Evolutionary conservation across 768 basidiomycete species (phyloP).

Genomic region (Gautieria morchelliformis): DNA sequence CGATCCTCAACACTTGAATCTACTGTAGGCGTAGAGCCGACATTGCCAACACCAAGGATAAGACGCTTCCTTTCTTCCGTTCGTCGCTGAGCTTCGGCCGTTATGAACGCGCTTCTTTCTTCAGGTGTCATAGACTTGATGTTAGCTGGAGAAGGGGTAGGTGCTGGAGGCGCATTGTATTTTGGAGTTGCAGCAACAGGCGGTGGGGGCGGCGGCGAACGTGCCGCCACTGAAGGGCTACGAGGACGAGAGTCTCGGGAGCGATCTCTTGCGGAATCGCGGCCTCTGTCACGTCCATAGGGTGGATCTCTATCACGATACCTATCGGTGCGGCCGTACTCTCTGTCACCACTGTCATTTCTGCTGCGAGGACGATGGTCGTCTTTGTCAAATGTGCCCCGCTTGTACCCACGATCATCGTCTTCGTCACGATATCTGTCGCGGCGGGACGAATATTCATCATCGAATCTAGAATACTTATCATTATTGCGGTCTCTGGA

Average conservation of each 20-base stretch:
- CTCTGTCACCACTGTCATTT: slow-evolving; percentile 26
- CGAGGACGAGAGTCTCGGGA: slow-evolving; percentile 23
- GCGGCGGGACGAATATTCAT: slow-evolving; percentile 11
- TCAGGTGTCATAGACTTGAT: slow-evolving; percentile 74
- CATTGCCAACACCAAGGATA: slow-evolving; percentile 63
- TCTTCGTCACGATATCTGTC: slow-evolving; percentile 40
- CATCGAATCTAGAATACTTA: slow-evolving; percentile 42
- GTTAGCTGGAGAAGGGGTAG: slow-evolving; percentile 41
- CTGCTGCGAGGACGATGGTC: slow-evolving; percentile 29
- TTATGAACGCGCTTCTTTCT: slow-evolving; percentile 69
- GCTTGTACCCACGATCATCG: slow-evolving; percentile 17
- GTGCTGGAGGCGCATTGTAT: slow-evolving; percentile 12
- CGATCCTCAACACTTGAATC: slow-evolving; percentile 82
- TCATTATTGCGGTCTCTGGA: slow-evolving; percentile 83
- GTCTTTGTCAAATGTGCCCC: slow-evolving; percentile 30
- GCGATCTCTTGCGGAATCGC: slow-evolving; percentile 23
- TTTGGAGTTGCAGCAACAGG: slow-evolving; percentile 44
- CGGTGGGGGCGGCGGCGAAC: slow-evolving; percentile 36
- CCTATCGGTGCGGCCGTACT: slow-evolving; percentile 32
- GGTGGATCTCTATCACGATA: slow-evolving; percentile 23
- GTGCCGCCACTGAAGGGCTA: slow-evolving; percentile 28
- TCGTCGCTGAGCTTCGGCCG: slow-evolving; percentile 70
- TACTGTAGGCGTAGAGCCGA: slow-evolving; percentile 30
- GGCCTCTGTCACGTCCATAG: slow-evolving; percentile 18
- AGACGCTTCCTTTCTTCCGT: slow-evolving; percentile 72